phyloP scores from a whole-genome alignment of 2,329 filamentous ascomycete species.

The Phaeosphaeria sp. region DNA sequence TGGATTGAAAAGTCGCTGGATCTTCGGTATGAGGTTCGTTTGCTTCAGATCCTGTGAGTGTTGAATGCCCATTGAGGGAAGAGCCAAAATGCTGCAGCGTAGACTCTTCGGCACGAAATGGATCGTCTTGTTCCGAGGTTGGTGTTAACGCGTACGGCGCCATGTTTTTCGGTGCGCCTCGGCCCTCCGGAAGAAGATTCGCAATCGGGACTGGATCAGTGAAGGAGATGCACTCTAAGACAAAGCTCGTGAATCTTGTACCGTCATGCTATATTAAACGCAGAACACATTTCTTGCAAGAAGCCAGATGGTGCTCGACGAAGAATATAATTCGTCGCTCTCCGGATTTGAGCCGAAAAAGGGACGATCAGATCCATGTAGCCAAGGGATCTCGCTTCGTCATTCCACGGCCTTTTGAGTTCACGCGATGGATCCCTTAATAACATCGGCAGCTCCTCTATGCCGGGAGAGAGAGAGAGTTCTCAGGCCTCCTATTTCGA shows the following conservation, averaged over 20 bases:
- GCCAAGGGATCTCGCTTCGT: not conserved
- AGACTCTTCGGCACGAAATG: conserved; percentile 1
- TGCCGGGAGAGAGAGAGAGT: no score
- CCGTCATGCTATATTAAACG: not conserved
- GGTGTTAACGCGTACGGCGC: conserved; percentile 29
- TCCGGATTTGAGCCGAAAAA: not conserved
- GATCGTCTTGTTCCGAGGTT: conserved; percentile 14
- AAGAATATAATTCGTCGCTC: not conserved
- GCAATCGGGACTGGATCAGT: not conserved
- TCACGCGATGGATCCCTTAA: not conserved
- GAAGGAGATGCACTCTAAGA: not conserved
- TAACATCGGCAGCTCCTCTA: not conserved
- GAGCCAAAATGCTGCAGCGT: not conserved
- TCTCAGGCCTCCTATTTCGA: not conserved
- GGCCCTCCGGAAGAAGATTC: not conserved
- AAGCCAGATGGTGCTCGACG: not conserved
- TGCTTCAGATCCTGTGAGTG: not conserved
- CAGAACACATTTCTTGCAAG: not conserved
- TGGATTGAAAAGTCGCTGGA: not conserved
- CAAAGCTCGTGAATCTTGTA: not conserved
- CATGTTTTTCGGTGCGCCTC: conserved; percentile 3
- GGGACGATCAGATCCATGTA: not conserved
- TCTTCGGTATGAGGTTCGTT: not conserved
- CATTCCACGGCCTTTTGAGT: not conserved
- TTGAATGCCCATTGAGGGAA: not conserved